These are phyloP conservation scores for Leccinum colubrinum DNA, from an alignment of 1,284 basidiomycete genomes.

Conservation along the genomic window DNA sequence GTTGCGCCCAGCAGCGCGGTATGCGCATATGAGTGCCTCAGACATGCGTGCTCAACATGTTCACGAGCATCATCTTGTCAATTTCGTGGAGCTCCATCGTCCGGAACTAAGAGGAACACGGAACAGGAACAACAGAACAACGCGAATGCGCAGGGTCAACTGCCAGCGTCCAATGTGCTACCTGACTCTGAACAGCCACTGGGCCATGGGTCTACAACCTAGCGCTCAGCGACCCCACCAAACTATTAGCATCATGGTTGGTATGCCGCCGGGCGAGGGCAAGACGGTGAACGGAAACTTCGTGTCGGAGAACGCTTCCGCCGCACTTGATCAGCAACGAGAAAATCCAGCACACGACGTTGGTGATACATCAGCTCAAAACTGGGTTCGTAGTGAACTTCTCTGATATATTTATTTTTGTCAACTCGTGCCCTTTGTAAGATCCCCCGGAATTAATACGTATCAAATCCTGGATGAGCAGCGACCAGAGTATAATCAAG, in stretches of 20 bases:
- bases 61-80: constrained; percentile 46
- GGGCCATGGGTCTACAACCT: constrained; percentile 13
- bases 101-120: constrained; percentile 31
- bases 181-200: constrained; percentile 16
- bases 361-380: constrained; percentile 34
- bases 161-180: constrained; percentile 12
- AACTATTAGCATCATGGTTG: constrained; percentile 6
- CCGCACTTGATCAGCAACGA: constrained; percentile 21
- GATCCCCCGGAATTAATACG: constrained; percentile 26
- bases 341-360: constrained; percentile 29
- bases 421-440: constrained; percentile 10
- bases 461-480: constrained; percentile 50
- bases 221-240: constrained; percentile 20
- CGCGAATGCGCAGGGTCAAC: constrained; percentile 14
- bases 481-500: constrained; percentile 45
- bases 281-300: constrained; percentile 23
- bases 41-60: constrained; percentile 54
- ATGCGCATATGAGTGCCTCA: constrained; percentile 41
- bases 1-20: constrained; percentile 30
- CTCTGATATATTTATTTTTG: constrained; percentile 11
- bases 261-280: constrained; percentile 17
- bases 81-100: constrained; percentile 57
- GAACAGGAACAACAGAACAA: constrained; percentile 26
- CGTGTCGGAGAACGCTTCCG: constrained; percentile 9
- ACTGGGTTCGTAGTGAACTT: constrained; percentile 35